Base-by-base conservation (phyloP, 371 early-diverging fungal genomes). In the Aphelidium insulamus region DNA sequence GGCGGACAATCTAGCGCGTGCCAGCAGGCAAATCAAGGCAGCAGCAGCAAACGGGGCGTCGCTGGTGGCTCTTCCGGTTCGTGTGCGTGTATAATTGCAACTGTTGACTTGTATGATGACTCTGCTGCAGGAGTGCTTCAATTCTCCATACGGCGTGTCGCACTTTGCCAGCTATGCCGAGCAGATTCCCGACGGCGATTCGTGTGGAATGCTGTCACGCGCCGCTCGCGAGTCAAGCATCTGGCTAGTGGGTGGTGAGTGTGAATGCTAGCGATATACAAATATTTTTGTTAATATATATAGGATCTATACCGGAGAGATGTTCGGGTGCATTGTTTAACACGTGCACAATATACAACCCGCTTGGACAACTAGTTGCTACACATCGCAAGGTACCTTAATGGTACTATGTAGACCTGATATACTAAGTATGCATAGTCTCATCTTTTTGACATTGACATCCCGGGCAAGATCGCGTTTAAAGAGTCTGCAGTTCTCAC, bases 401-500 rank as follows among this genome's bases (percentile, higher is more conserved):
- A n/a, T n/a, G n/a, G n/a, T n/a, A n/a, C n/a, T n/a, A n/a, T n/a
- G n/a, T n/a, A n/a, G n/a, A n/a, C n/a, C n/a, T n/a, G n/a, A n/a
- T n/a, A n/a, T n/a, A n/a, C n/a, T n/a, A n/a, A n/a, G n/a, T n/a
- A n/a, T n/a, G n/a, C n/a, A n/a, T n/a, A n/a, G n/a, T n/a, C n/a
- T n/a, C 92, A 94, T 44, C 55, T 94, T 29, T 94, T 92, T 48
- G 91, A 94, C 51, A 86, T 94, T 40, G 79, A 90, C 55, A 66
- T 94, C 23, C 88, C 90, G 11, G 83, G 82, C 26, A 74, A 74
- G 43, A 86, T 87, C 22, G 57, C 57, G 10, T 94, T 94, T 55
- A 50, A 62, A 59, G 95, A 94, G 52, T 77, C 77, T 46, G 80
- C 84, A 31, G 74, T 72, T 4, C 55, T 94, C 28, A 57, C 67